Percentiles rank a stretch among this genome's conserved stretches.
Conservation (phyloP, 306 rosid genomes). For the Pachyrhizus erosus region DNA sequence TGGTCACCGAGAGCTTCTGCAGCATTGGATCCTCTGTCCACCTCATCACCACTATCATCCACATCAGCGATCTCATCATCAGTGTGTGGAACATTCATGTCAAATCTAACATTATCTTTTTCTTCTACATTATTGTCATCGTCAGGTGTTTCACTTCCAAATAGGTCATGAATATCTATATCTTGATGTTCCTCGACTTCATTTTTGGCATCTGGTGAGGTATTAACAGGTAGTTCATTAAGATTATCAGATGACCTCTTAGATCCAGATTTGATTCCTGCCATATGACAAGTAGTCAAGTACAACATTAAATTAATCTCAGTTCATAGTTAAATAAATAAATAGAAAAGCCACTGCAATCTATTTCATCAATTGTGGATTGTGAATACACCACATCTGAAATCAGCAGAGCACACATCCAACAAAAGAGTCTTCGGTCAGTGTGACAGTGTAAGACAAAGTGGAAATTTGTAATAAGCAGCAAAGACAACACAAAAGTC, state of each 20-base stretch:
- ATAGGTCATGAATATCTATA: slow-evolving; percentile 70
- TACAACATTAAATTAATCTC: slow-evolving; percentile 27
- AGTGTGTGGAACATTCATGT: slow-evolving; percentile 23
- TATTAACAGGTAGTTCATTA: slow-evolving; percentile 50
- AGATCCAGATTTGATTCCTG: slow-evolving; percentile 65
- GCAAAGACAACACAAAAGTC: background rate
- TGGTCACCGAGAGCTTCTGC: slow-evolving; percentile 86
- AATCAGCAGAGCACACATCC: slow-evolving; percentile 29
- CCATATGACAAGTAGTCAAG: slow-evolving; percentile 27
- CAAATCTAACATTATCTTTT: slow-evolving; percentile 66
- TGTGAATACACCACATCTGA: background rate
- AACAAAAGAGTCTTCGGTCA: background rate
- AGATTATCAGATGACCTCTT: slow-evolving; percentile 57
- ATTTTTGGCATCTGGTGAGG: slow-evolving; percentile 64
- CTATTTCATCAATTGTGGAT: slow-evolving; percentile 5
- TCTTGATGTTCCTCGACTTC: slow-evolving; percentile 76
- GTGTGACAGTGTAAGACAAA: slow-evolving; percentile 15
- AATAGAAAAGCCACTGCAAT: background rate
- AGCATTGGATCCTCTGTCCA: slow-evolving; percentile 84
- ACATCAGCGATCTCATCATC: slow-evolving; percentile 69
- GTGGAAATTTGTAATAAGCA: background rate
- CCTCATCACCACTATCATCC: slow-evolving; percentile 88
- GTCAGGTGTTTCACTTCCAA: slow-evolving; percentile 69
- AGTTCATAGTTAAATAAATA: background rate
- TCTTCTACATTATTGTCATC: slow-evolving; percentile 65